phyloP scores from a whole-genome alignment of 768 basidiomycete species.

The Cantharellus anzutake region DNA sequence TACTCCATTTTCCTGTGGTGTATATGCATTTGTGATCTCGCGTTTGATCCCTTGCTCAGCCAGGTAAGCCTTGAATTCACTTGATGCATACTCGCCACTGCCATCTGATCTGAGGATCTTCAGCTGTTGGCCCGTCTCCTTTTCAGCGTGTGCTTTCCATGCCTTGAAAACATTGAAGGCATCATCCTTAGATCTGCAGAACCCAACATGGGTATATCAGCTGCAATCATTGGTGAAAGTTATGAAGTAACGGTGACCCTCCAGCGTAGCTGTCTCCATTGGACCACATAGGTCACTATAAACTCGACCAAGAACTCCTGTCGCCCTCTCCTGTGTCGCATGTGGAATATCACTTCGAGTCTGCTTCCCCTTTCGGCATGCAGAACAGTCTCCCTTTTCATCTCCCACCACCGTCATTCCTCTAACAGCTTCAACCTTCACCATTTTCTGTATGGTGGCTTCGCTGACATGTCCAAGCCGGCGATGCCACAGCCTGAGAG shows the following conservation, averaged over 20 bases:
- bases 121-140: conserved; percentile 1
- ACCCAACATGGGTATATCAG: not conserved
- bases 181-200: conserved; percentile 1
- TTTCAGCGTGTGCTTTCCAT: not conserved
- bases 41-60: conserved; percentile 3
- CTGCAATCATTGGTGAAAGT: conserved; percentile 4
- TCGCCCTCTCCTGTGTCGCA: not conserved
- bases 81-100: conserved; percentile 9
- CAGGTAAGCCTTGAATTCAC: not conserved
- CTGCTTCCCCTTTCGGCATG: conserved; percentile 6
- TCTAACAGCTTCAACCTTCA: not conserved
- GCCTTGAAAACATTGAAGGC: conserved; percentile 3
- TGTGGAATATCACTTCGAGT: conserved; percentile 1
- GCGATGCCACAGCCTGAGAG: not conserved
- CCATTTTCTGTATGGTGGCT: not conserved
- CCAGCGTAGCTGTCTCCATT: not conserved
- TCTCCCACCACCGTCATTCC: not conserved
- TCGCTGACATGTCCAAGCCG: not conserved
- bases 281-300: conserved; percentile 6
- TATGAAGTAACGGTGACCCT: conserved; percentile 6
- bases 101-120: conserved; percentile 3
- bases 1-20: conserved; percentile 8
- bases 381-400: not conserved
- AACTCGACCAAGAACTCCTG: conserved; percentile 1
- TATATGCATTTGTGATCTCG: conserved; percentile 3